Evolutionary conservation across 345 rosid genomes (phyloP).

Genomic region (Euphorbia lathyris): DNA sequence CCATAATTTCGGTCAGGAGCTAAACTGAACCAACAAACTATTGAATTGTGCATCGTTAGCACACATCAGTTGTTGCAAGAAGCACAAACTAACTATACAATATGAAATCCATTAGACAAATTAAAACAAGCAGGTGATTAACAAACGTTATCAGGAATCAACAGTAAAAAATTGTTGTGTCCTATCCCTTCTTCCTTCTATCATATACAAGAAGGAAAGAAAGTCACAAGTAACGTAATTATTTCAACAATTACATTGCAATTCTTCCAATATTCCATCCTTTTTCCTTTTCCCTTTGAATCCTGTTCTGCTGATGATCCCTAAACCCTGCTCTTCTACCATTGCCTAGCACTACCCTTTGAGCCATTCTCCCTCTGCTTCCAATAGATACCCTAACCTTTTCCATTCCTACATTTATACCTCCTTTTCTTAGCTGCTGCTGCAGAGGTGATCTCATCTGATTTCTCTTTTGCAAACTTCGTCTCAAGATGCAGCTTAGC

Average conservation of each 20-base stretch:
- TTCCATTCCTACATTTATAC: slow-evolving; percentile 83
- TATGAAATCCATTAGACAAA: neutral
- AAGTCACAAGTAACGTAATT: neutral
- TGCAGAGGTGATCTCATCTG: slow-evolving; percentile 53
- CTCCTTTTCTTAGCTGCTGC: slow-evolving; percentile 63
- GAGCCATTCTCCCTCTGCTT: slow-evolving; percentile 69
- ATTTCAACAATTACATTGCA: slow-evolving; percentile 19
- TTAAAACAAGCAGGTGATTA: neutral
- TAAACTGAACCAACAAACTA: too few species aligned
- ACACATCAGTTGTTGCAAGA: too few species aligned
- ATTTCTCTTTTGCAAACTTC: slow-evolving; percentile 73
- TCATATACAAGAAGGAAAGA: slow-evolving; percentile 4
- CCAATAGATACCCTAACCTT: slow-evolving; percentile 82
- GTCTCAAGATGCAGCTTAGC: slow-evolving; percentile 51
- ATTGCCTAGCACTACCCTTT: slow-evolving; percentile 50
- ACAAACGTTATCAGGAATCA: slow-evolving; percentile 1
- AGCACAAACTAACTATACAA: too few species aligned
- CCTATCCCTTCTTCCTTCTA: neutral
- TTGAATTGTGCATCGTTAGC: too few species aligned
- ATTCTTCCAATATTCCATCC: slow-evolving; percentile 60
- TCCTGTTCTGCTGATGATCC: slow-evolving; percentile 55
- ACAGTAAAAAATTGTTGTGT: neutral
- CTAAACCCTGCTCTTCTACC: slow-evolving; percentile 56
- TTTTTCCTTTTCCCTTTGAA: slow-evolving; percentile 64
- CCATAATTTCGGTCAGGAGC: too few species aligned